Evolutionary conservation across 768 basidiomycete genomes (phyloP).

Genomic region (Fomitopsis serialis): DNA sequence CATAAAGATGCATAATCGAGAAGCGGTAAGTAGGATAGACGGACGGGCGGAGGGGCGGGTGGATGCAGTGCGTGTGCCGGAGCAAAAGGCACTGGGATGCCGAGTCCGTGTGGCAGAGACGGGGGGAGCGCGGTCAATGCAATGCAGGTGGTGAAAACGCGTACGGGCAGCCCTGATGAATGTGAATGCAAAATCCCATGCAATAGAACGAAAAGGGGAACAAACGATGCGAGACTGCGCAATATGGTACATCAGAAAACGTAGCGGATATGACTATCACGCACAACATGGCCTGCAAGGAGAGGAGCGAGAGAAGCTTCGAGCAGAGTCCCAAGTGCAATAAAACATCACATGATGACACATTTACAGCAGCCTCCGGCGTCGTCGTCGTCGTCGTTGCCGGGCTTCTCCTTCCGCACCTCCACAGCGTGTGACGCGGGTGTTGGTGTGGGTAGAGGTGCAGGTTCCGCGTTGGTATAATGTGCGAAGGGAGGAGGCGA

Average conservation of each 20-base stretch:
- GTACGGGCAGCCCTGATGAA: neutral
- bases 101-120: no score
- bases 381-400: constrained; percentile 39
- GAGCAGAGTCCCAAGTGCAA: neutral
- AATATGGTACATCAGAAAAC: neutral
- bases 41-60: neutral
- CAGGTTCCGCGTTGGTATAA: constrained; percentile 29
- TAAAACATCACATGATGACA: constrained; percentile 65
- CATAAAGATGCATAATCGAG: neutral
- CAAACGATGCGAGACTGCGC: neutral
- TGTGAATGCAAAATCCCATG: neutral
- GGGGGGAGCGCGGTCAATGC: no score
- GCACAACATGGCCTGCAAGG: neutral
- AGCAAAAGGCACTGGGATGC: neutral
- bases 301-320: neutral
- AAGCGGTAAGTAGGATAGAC: neutral
- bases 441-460: neutral
- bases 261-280: neutral
- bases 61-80: neutral
- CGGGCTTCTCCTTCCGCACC: constrained; percentile 9
- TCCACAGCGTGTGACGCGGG: constrained; percentile 1
- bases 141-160: neutral
- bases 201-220: neutral
- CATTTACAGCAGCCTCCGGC: constrained; percentile 75
- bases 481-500: constrained; percentile 62